Base-by-base conservation (phyloP, 805 yeast genomes). In the Lachancea cidri region DNA sequence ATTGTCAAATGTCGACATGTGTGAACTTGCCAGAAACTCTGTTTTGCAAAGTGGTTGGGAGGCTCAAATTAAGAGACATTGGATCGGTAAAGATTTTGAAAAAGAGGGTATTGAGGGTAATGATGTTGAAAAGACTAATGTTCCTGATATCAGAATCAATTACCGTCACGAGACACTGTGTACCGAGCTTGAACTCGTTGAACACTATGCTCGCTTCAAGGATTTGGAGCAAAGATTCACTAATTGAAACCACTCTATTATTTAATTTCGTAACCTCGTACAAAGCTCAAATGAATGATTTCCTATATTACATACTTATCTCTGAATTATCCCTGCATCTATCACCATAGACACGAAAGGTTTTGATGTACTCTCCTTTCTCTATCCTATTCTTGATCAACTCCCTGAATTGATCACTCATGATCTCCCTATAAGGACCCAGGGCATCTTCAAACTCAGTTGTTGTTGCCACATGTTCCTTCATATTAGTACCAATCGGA, bases 21-120 rank as follows among this genome's bases (percentile, higher is more conserved):
- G 98, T 60, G 99, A 93, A 62, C 70, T 93, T 53, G 98, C 99
- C 0, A 74, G 80, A 49, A 89, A 91, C 64, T 89, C 98, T 0
- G 98, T 93, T 3, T 63, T 74, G 45, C 97, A 91, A 71, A 82
- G 94, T 57, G 99, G 99, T 0, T 93, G 89, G 77, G 99, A 93
- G 64, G 74, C 80, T 46, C 73, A 72, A 38, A 73, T 93, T 54
- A 93, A 93, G 65, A 76, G 74, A 54, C 98, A 91, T 60, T 93
- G 99, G 98, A 68, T 88, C 36, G 98, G 98, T 29, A 73, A 77
- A 44, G 61, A 77, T 45, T 83, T 70, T 53, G 68, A 67, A 47
- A 50, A 58, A 24, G 71, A 72, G 0, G 95, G 94, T 4, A 72
- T 77, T n/a, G 77, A 73, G 20, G 95, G 95, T 4, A 88, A 89